Base-by-base conservation (phyloP, 495 filamentous ascomycete genomes). In the Hypoxylon cercidicola region DNA sequence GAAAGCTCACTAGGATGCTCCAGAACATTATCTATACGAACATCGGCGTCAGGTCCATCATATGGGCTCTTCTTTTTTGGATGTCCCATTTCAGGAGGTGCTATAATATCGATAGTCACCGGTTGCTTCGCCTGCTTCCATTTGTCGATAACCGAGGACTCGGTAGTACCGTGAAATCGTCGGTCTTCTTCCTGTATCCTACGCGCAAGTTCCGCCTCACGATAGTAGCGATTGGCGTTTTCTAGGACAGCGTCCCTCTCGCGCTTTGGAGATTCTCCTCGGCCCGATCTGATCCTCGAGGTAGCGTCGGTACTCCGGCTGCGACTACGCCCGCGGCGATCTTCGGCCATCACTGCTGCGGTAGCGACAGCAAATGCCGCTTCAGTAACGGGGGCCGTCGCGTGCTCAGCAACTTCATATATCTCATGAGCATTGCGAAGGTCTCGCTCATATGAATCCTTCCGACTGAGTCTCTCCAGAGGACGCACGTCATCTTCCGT, bases 11-110 rank as follows among this genome's bases (percentile, higher is more conserved):
- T 41, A 25, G 71, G 71, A 55, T 72, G 64, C 32, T 73, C 65
- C 23, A 86, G 73, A 28, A 81, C 63, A 54, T 84, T 78, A 57
- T 85, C 82, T 53, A 82, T 77, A 12, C 74, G 68, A 34, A 85
- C 83, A 69, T 86, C 84, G 32, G 84, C 84, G 53, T 86, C 79
- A n/a, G 82, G 84, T 13, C 70, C 80, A 53, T 80, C 82, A 57
- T 78, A 86, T 40, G 73, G 80, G 59, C 77, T 78, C 68, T 79
- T 79, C 39, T 69, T 68, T 30, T 78, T 79, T 2, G 71, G 56
- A 11, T 76, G 74, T 32, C 78, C 69, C 75, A 81, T 80, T 53
- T 76, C 77, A 21, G 82, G 80, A 21, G 82, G 81, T 4, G 81
- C 76, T 51, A 76, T 72, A 55, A 84, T 78, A 16, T 57, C 41